A percentile compares a stretch with the other conserved stretches of the same genome.
These are phyloP conservation scores for Drosera capensis DNA, from an alignment of 148 eudicot genomes.

Conservation along the genomic window DNA sequence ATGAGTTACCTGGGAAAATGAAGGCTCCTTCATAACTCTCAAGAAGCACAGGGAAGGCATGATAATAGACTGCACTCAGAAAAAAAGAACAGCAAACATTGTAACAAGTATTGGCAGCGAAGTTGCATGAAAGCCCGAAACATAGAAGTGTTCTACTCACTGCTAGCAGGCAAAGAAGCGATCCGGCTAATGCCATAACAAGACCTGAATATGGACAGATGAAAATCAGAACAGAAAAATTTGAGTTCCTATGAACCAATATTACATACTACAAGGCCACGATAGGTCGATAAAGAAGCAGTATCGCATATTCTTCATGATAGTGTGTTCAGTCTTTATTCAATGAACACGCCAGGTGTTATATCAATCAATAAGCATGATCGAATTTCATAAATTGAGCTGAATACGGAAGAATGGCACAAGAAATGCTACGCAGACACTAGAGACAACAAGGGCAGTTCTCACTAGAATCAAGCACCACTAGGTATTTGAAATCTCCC, in stretches of 20 bases:
- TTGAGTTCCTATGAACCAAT: not conserved
- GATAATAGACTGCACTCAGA: slow-evolving; percentile 35
- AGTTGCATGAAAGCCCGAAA: not conserved
- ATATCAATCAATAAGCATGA: not conserved
- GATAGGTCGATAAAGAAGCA: not conserved
- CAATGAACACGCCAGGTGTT: not conserved
- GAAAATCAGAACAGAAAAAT: not conserved
- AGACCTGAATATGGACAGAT: slow-evolving; percentile 31
- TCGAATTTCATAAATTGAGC: not conserved
- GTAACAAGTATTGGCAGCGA: not conserved
- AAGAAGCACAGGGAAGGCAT: slow-evolving; percentile 54
- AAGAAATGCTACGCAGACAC: slow-evolving; percentile 50
- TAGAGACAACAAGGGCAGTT: slow-evolving; percentile 43
- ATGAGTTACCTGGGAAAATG: slow-evolving; percentile 30
- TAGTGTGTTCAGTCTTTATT: not conserved
- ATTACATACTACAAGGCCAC: not conserved
- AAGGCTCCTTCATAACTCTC: slow-evolving; percentile 28
- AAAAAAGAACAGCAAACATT: not conserved
- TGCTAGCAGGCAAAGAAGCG: slow-evolving; percentile 49
- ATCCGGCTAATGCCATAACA: slow-evolving; percentile 68
- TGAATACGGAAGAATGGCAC: slow-evolving; percentile 59
- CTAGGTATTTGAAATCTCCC: slow-evolving; percentile 15
- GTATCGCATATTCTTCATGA: not conserved
- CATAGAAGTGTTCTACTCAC: slow-evolving; percentile 14
- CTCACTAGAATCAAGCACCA: slow-evolving; percentile 43